These are phyloP conservation scores for Venustampulla echinocandica DNA, from an alignment of 495 filamentous ascomycete genomes.

Conservation along the genomic window DNA sequence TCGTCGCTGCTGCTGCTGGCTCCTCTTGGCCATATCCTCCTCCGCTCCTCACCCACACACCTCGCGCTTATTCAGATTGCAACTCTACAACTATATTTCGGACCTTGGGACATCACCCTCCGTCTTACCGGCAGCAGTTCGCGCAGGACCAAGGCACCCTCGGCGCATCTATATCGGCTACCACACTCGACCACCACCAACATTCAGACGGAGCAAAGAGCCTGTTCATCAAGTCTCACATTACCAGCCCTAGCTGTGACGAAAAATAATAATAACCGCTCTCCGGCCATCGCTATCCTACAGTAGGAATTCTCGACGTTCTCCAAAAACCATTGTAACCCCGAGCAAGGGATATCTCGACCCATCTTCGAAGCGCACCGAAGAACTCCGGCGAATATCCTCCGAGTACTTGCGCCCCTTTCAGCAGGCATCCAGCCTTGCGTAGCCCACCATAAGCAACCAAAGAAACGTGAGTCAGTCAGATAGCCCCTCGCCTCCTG, in stretches of 20 bases:
- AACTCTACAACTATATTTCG: neutral
- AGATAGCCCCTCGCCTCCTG: neutral
- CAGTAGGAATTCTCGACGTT: neutral
- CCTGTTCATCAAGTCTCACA: slow-evolving; percentile 19
- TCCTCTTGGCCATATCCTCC: slow-evolving; percentile 1
- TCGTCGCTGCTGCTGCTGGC: slow-evolving; percentile 4
- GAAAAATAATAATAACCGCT: slow-evolving; percentile 5
- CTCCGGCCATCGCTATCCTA: slow-evolving; percentile 3
- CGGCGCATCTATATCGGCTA: slow-evolving; percentile 13
- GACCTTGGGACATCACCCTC: neutral
- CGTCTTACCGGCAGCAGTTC: slow-evolving; percentile 21
- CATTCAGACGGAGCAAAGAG: slow-evolving; percentile 7
- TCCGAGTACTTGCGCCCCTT: neutral
- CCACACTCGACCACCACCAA: no score
- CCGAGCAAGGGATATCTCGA: neutral
- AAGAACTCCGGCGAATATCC: no score
- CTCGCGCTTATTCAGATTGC: neutral
- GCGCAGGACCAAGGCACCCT: slow-evolving; percentile 10
- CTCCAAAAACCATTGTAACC: neutral
- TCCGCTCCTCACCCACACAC: slow-evolving; percentile 10
- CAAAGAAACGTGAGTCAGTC: slow-evolving; percentile 19
- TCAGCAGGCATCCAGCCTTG: slow-evolving; percentile 15
- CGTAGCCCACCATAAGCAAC: slow-evolving; percentile 5
- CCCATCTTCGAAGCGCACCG: neutral
- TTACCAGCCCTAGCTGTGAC: slow-evolving; percentile 14